phyloP scores from a whole-genome alignment of 1,284 basidiomycete species.

The Puccinia triticina region DNA sequence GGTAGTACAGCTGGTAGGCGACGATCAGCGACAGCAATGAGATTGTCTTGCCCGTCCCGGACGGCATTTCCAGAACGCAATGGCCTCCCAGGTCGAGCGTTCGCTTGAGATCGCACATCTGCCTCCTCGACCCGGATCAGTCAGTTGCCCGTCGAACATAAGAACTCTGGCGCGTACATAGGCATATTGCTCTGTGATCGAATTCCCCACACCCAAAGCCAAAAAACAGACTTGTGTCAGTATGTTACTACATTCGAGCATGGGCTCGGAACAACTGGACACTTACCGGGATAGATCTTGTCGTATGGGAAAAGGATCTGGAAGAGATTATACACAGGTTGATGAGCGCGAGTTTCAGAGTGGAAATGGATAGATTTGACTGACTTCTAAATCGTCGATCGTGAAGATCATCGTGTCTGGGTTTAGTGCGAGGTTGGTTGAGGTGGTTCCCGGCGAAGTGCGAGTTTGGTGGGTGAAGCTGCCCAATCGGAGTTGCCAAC shows the following conservation, averaged over 20 bases:
- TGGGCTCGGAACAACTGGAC: background rate
- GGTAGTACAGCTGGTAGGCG: constrained; percentile 97
- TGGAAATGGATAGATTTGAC: background rate
- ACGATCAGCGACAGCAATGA: constrained; percentile 94
- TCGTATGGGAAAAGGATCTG: constrained; percentile 51
- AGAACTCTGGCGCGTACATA: constrained; percentile 26
- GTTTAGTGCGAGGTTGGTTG: background rate
- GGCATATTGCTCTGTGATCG: constrained; percentile 45
- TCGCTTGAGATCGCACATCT: constrained; percentile 51
- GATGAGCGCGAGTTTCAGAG: background rate
- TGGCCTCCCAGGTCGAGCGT: constrained; percentile 69
- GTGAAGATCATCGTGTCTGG: constrained; percentile 36
- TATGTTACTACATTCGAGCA: background rate
- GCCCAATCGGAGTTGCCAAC: no score
- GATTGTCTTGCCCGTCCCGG: constrained; percentile 98
- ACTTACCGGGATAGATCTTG: constrained; percentile 50
- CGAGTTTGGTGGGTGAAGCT: no score
- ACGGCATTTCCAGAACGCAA: constrained; percentile 99
- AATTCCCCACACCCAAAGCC: background rate
- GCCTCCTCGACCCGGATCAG: background rate
- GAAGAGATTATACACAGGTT: background rate
- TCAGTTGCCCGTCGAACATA: background rate
- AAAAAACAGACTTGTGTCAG: background rate
- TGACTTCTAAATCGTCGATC: constrained; percentile 49
- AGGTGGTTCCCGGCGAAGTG: background rate